Evolutionary conservation across 164 flowering plant genomes (phyloP), one percentile per base, ranked within the genome.

Genomic region (Cinnamomum chago): DNA sequence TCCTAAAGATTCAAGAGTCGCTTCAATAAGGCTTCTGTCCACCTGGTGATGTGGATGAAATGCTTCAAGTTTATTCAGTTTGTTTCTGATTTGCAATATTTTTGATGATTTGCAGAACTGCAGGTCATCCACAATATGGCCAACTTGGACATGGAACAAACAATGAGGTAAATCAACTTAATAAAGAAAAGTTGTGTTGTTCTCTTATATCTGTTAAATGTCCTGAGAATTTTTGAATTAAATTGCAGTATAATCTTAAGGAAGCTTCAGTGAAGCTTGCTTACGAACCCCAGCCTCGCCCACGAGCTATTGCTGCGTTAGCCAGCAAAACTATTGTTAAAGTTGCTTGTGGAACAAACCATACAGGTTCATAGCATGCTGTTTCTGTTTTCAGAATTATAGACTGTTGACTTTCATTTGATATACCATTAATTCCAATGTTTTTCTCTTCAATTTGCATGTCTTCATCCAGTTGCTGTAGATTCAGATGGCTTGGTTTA

Each of bases 81-180:
- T 13, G 23, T 75, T 69, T 5, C 79, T 76, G 76, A 79, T 73
- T 58, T 76, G 65, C 71, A 25, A 22, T 18, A 18, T 14, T 5
- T 52, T n/a, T 80, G n/a, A 60, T 82, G 80, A 58, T 84, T 79
- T 84, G 15, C 73, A 95, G 99, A 70, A 91, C 97, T 83, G 98
- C 98, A 72, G 99, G 99, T 75, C 93, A 90, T 81, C 99, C 99
- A 60, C 97, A 92, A 73, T 93, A 88, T 85, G 99, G 99, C 70
- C 99, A 95, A 74, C 97, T 95, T 83, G 99, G 99, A 25, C 99
- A 95, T 88, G 98, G 98, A 71, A 88, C 97, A 15, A 92, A 95
- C 78, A 93, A 94, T 83, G 98, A 95, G 99, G 99, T 93, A 81
- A 25, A 14, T 76, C 20, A 3, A 12, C 20, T n/a, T 28, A n/a